Percentiles rank a stretch among this genome's conserved stretches.
These are phyloP conservation scores for Chalciporus sp. DNA, from an alignment of 1,284 basidiomycete genomes.

Conservation along the genomic window DNA sequence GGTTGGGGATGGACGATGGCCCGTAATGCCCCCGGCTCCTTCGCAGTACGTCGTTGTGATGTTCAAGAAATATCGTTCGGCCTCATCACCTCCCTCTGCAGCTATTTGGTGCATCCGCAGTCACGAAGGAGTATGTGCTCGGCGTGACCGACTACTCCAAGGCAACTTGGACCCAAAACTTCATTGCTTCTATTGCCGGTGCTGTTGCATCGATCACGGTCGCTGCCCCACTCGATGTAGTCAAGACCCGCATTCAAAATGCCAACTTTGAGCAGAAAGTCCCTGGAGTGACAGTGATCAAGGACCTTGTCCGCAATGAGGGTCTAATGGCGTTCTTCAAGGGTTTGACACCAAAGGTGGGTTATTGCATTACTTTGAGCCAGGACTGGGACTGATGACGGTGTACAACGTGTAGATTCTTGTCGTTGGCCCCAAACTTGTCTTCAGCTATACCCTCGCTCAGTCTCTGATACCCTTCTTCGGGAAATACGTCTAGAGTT, in stretches of 20 bases:
- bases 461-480: slow-evolving; percentile 96
- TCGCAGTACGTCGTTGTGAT: slow-evolving; percentile 67
- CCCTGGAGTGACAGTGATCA: slow-evolving; percentile 85
- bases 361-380: slow-evolving; percentile 19
- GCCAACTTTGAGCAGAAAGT: slow-evolving; percentile 95
- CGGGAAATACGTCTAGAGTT: slow-evolving; percentile 75
- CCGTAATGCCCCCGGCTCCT: slow-evolving; percentile 94
- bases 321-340: slow-evolving; percentile 93
- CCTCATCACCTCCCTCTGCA: not conserved
- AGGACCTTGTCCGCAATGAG: slow-evolving; percentile 88
- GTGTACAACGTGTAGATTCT: slow-evolving; percentile 62
- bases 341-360: slow-evolving; percentile 91
- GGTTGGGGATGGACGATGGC: slow-evolving; percentile 99
- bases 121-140: slow-evolving; percentile 89
- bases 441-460: slow-evolving; percentile 97
- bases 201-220: slow-evolving; percentile 96
- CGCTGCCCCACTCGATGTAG: slow-evolving; percentile 93
- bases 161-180: slow-evolving; percentile 96
- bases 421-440: slow-evolving; percentile 96
- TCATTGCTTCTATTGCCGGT: slow-evolving; percentile 91
- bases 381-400: not conserved
- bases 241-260: slow-evolving; percentile 98
- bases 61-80: not conserved
- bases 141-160: slow-evolving; percentile 87
- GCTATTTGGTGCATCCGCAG: slow-evolving; percentile 96